Evolutionary conservation across 495 filamentous ascomycete species (phyloP).

Genomic region (Hypomontagnella submonticulosa): DNA sequence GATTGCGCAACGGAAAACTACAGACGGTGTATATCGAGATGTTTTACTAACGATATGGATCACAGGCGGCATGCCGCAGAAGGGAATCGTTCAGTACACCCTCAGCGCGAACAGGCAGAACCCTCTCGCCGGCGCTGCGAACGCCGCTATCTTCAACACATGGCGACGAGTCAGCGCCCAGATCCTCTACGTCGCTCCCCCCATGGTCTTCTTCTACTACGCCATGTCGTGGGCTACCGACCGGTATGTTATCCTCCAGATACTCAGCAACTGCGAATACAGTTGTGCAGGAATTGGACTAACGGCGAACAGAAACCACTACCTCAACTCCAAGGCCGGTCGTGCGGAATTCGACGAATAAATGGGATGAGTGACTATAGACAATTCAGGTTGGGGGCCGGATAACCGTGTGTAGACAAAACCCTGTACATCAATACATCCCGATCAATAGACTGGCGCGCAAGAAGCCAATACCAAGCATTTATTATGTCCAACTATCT

Average conservation of each 20-base stretch:
- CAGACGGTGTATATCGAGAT: constrained; percentile 44
- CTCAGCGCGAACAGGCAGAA: constrained; percentile 64
- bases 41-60: constrained; percentile 41
- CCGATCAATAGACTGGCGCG: constrained; percentile 42
- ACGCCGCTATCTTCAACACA: constrained; percentile 71
- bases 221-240: constrained; percentile 87
- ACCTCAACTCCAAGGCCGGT: constrained; percentile 90
- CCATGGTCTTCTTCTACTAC: constrained; percentile 78
- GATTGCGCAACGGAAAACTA: constrained; percentile 4
- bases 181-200: constrained; percentile 84
- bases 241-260: constrained; percentile 64
- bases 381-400: constrained; percentile 16
- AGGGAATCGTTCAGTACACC: constrained; percentile 66
- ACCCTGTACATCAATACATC: constrained; percentile 45
- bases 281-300: constrained; percentile 17
- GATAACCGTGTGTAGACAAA: constrained; percentile 44
- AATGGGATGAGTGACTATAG: constrained; percentile 23
- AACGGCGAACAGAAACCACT: constrained; percentile 76
- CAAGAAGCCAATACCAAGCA: constrained; percentile 26
- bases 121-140: constrained; percentile 65
- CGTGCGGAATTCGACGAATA: constrained; percentile 69
- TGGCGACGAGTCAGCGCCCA: constrained; percentile 70
- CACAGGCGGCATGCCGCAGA: constrained; percentile 62
- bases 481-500: too few species aligned
- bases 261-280: neutral